phyloP scores from a whole-genome alignment of 345 rosid species.

The Viola odorata region DNA sequence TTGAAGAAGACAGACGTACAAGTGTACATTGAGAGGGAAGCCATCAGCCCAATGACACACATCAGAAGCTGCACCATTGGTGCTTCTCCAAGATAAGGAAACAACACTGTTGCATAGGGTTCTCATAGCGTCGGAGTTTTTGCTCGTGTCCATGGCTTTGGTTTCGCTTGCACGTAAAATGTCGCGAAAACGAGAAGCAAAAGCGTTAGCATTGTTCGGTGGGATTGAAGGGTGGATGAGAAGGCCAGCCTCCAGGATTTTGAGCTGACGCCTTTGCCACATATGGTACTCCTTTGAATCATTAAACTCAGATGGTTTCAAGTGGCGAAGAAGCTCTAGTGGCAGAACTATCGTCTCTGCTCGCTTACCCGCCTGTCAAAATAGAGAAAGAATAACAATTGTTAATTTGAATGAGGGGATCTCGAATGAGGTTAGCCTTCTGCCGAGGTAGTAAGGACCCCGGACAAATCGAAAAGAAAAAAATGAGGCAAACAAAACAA shows the following conservation, averaged over 20 bases:
- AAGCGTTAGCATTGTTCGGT: slow-evolving; percentile 54
- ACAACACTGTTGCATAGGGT: slow-evolving; percentile 60
- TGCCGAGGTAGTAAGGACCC: too few relatives aligned
- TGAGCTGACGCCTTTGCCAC: slow-evolving; percentile 86
- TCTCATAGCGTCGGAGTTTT: slow-evolving; percentile 67
- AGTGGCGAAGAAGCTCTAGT: slow-evolving; percentile 77
- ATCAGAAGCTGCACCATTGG: slow-evolving; percentile 51
- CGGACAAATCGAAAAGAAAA: not conserved
- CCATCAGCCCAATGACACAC: slow-evolving; percentile 98
- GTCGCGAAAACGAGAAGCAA: slow-evolving; percentile 50
- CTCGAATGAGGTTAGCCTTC: too few relatives aligned
- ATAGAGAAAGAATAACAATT: not conserved
- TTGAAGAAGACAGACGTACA: slow-evolving; percentile 55
- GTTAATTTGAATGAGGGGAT: too few relatives aligned
- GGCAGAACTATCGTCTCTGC: slow-evolving; percentile 88
- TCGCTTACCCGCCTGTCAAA: slow-evolving; percentile 61
- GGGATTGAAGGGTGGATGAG: slow-evolving; percentile 65
- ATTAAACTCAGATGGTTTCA: slow-evolving; percentile 69
- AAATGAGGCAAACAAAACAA: not conserved
- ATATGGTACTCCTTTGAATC: slow-evolving; percentile 63
- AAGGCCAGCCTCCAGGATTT: slow-evolving; percentile 68
- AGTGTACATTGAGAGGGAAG: slow-evolving; percentile 70
- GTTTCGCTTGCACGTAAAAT: slow-evolving; percentile 43
- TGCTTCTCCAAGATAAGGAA: slow-evolving; percentile 66
- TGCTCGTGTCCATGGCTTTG: slow-evolving; percentile 53